Conservation (phyloP, 768 basidiomycete genomes). For the Dacryopinax primogenitus region DNA sequence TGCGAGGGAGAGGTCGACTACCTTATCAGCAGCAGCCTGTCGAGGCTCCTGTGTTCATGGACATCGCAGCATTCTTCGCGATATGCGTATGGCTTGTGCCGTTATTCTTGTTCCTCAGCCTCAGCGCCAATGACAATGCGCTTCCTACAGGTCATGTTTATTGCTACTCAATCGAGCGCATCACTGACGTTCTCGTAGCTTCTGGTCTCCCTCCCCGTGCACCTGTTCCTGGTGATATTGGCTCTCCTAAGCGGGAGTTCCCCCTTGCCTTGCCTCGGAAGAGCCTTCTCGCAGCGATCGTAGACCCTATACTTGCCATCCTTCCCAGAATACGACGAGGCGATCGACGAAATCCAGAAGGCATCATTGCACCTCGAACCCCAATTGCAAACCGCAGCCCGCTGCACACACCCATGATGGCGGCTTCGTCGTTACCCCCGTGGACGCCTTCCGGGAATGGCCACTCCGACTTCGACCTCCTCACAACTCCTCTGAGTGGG, state of each 20-base stretch:
- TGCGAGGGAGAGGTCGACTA: constrained; percentile 30
- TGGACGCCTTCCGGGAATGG: neutral
- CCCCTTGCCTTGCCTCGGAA: constrained; percentile 9
- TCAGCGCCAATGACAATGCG: constrained; percentile 95
- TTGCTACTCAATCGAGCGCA: neutral
- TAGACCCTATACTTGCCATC: constrained; percentile 28
- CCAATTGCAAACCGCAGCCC: constrained; percentile 1
- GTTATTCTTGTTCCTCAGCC: constrained; percentile 84
- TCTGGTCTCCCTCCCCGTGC: constrained; percentile 11
- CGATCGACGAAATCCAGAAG: constrained; percentile 42
- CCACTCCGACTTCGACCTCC: neutral
- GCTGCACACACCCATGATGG: neutral
- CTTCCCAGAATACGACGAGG: constrained; percentile 33
- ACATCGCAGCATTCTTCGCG: constrained; percentile 38
- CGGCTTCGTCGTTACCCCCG: neutral
- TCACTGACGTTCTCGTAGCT: constrained; percentile 6
- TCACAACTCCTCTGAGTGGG: neutral
- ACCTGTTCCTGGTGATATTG: neutral
- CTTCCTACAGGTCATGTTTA: constrained; percentile 41
- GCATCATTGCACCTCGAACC: constrained; percentile 44
- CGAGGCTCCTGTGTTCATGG: constrained; percentile 27
- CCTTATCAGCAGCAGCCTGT: neutral
- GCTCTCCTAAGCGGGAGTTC: neutral
- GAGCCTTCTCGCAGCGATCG: constrained; percentile 24
- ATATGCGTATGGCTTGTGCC: constrained; percentile 47